These are phyloP conservation scores for Geosmithia flava DNA, from an alignment of 2,329 filamentous ascomycete species.

Conservation along the genomic window DNA sequence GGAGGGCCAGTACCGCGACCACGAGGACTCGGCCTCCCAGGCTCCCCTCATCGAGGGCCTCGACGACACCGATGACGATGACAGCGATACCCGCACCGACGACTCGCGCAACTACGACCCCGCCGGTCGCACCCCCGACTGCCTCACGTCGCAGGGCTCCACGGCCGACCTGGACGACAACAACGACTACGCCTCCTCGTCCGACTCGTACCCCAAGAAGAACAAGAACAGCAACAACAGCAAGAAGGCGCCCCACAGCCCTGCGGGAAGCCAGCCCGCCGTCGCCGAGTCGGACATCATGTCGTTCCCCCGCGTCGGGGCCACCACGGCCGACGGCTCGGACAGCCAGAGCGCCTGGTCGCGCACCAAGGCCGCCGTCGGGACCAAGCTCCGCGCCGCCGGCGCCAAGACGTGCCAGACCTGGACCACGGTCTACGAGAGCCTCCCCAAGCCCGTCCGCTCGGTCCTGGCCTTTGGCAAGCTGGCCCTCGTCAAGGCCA, in stretches of 20 bases:
- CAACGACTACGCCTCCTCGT: conserved; percentile 12
- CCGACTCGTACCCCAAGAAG: conserved; percentile 10
- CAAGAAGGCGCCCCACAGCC: conserved; percentile 6
- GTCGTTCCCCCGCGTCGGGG: conserved; percentile 19
- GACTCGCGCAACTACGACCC: conserved; percentile 39
- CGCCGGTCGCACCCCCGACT: conserved; percentile 42
- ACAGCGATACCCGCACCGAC: conserved; percentile 17
- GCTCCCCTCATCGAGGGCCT: conserved; percentile 27
- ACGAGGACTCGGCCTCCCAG: conserved; percentile 26
- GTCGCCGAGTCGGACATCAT: conserved; percentile 43
- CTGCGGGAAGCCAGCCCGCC: conserved; percentile 36
- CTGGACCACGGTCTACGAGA: conserved; percentile 14
- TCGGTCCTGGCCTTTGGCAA: conserved; percentile 9
- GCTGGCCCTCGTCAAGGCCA: conserved; percentile 23
- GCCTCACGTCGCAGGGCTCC: conserved; percentile 34
- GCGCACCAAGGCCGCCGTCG: conserved; percentile 19
- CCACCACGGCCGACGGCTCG: conserved; percentile 49
- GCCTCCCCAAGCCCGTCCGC: conserved; percentile 23
- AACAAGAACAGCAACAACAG: conserved; percentile 12
- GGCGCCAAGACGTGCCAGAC: conserved; percentile 10
- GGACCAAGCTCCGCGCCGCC: conserved; percentile 11
- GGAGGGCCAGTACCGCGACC: conserved; percentile 47
- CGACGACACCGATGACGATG: conserved; percentile 16
- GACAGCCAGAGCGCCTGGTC: conserved; percentile 25
- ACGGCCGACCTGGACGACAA: conserved; percentile 37